phyloP scores from a whole-genome alignment of 805 yeast genomes.

The Aciculoconidium aculeatum region DNA sequence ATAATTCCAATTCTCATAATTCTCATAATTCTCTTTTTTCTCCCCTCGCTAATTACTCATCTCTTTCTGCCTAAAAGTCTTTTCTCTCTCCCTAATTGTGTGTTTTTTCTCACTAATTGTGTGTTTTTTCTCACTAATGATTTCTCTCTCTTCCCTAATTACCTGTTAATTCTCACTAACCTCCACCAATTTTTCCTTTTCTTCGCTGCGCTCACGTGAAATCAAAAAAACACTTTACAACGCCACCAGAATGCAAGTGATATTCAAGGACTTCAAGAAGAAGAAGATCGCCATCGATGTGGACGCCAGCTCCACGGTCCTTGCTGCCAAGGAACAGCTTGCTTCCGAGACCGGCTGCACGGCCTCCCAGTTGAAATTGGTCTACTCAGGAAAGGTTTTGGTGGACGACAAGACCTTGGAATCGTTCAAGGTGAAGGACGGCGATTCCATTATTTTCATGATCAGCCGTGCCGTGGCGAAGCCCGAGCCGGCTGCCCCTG shows the following conservation, averaged over 20 bases:
- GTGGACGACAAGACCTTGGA: conserved; percentile 75
- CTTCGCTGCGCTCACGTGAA: background rate
- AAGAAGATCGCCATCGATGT: conserved; percentile 78
- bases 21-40: too few species aligned
- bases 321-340: conserved; percentile 66
- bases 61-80: too few species aligned
- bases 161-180: too few species aligned
- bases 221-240: conserved; percentile 1
- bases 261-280: conserved; percentile 89
- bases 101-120: too few species aligned
- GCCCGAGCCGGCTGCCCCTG: conserved; percentile 19
- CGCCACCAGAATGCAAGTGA: conserved; percentile 59
- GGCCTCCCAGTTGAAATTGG: conserved; percentile 73
- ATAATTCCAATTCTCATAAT: too few species aligned
- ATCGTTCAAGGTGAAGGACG: conserved; percentile 70
- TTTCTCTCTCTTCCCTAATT: too few species aligned
- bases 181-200: conserved; percentile 2
- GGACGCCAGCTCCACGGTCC: conserved; percentile 47
- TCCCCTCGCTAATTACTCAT: too few species aligned
- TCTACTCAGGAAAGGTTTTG: conserved; percentile 86
- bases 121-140: too few species aligned
- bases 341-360: conserved; percentile 67
- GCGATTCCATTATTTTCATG: conserved; percentile 91
- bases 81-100: too few species aligned
- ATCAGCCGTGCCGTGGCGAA: conserved; percentile 43